Percentiles rank a stretch among this genome's conserved stretches.
phyloP scores from a whole-genome alignment of 2,329 filamentous ascomycete species.

The Diplodia seriata region DNA sequence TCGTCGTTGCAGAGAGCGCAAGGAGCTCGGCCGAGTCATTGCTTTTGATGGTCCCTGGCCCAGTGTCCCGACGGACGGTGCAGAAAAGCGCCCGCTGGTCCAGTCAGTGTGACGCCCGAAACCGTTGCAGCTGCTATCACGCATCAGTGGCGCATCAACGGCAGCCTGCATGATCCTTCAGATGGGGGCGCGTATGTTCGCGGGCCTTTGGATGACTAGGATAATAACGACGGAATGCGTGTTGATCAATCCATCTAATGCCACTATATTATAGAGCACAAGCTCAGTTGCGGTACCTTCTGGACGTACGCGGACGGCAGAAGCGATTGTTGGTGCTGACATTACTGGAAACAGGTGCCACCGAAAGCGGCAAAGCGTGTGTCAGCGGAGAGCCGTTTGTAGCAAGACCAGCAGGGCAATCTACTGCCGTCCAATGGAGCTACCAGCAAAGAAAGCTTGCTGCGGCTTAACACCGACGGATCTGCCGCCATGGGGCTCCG shows the following conservation, averaged over 20 bases:
- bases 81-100: neutral
- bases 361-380: slow-evolving; percentile 2
- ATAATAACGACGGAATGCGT: neutral
- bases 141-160: slow-evolving; percentile 13
- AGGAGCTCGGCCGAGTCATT: slow-evolving; percentile 3
- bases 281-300: neutral
- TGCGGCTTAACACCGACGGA: neutral
- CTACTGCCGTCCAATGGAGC: neutral
- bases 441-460: neutral
- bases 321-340: slow-evolving; percentile 1
- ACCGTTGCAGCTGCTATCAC: slow-evolving; percentile 14
- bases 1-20: neutral
- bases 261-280: neutral
- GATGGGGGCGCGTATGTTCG: too few relatives aligned
- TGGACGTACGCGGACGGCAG: neutral
- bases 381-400: slow-evolving; percentile 6
- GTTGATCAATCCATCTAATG: neutral
- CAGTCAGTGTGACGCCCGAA: neutral
- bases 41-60: neutral
- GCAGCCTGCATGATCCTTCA: slow-evolving; percentile 2
- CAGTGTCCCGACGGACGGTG: slow-evolving; percentile 5
- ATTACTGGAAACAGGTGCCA: neutral
- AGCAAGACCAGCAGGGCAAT: slow-evolving; percentile 6
- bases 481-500: slow-evolving; percentile 12
- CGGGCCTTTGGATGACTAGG: neutral